A percentile compares a stretch with the other conserved stretches of the same genome.
Evolutionary conservation across 208 protist genomes (phyloP).

Genomic region (Crithidia brevicula): DNA sequence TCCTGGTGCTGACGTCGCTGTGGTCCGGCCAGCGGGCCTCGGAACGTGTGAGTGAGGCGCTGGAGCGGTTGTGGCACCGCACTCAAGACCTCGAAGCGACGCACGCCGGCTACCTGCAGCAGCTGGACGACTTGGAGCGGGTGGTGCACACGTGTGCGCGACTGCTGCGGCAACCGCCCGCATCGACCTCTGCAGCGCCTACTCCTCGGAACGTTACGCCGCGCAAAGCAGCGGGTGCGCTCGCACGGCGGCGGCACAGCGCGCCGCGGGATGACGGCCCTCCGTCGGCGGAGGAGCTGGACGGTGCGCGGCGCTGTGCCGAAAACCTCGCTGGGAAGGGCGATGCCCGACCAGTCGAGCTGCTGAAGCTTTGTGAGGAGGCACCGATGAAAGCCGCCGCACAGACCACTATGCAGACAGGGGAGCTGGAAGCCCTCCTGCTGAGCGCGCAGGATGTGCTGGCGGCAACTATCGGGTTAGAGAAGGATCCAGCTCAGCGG

Average conservation of each 20-base stretch:
- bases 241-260: conserved; percentile 10
- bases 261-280: not conserved
- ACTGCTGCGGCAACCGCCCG: conserved; percentile 12
- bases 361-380: conserved; percentile 18
- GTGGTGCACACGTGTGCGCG: conserved; percentile 21
- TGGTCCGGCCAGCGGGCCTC: conserved; percentile 41
- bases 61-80: conserved; percentile 46
- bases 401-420: conserved; percentile 25
- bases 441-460: conserved; percentile 18
- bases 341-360: conserved; percentile 12
- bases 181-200: not conserved
- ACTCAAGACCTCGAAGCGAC: conserved; percentile 21
- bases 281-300: conserved; percentile 9
- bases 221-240: not conserved
- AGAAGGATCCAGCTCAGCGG: not conserved
- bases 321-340: conserved; percentile 20
- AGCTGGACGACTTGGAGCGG: conserved; percentile 18
- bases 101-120: conserved; percentile 11
- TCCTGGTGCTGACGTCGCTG: conserved; percentile 44
- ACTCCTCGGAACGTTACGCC: not conserved
- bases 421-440: conserved; percentile 32
- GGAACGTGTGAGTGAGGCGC: conserved; percentile 45
- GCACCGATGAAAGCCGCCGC: conserved; percentile 1
- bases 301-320: conserved; percentile 19
- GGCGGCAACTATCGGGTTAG: conserved; percentile 11